Evolutionary conservation across 108 stramenopile species (phyloP).

Genomic region (Skeletonema tropicum): DNA sequence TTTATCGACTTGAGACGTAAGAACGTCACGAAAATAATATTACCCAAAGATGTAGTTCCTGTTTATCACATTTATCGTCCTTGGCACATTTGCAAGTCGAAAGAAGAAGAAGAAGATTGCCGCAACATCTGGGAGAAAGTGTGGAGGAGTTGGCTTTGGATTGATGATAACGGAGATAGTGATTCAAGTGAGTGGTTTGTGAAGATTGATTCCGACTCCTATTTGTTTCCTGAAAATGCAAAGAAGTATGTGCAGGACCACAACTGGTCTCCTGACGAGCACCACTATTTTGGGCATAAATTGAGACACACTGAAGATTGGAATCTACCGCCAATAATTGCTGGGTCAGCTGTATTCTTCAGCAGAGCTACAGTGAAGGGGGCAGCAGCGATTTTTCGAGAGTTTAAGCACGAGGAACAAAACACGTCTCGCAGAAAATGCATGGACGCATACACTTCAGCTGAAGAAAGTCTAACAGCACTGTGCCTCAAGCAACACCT

Average conservation of each 20-base stretch:
- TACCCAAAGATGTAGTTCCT: slow-evolving; percentile 29
- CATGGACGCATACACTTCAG: slow-evolving; percentile 23
- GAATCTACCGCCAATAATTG: slow-evolving; percentile 14
- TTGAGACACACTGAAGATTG: slow-evolving; percentile 21
- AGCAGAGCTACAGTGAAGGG: slow-evolving; percentile 26
- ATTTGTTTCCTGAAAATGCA: slow-evolving; percentile 39
- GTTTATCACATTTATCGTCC: slow-evolving; percentile 26
- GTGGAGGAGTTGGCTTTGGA: slow-evolving; percentile 40
- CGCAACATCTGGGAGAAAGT: slow-evolving; percentile 46
- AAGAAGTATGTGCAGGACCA: slow-evolving; percentile 32
- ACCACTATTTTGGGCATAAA: slow-evolving; percentile 46
- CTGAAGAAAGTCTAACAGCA: slow-evolving; percentile 37
- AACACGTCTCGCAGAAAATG: background rate
- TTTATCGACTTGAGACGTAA: slow-evolving; percentile 22
- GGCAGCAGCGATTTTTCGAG: slow-evolving; percentile 19
- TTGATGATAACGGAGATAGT: slow-evolving; percentile 34
- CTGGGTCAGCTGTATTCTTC: slow-evolving; percentile 43
- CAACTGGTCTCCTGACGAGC: slow-evolving; percentile 22
- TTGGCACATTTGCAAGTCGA: slow-evolving; percentile 23
- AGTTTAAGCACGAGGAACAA: slow-evolving; percentile 15
- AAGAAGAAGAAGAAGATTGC: slow-evolving; percentile 23
- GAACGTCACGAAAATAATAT: slow-evolving; percentile 10
- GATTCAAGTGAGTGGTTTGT: slow-evolving; percentile 43
- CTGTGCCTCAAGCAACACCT: slow-evolving; percentile 39
- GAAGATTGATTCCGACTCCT: slow-evolving; percentile 41